Base-by-base conservation (phyloP, 2,329 filamentous ascomycete species). In the Cryphonectria nitschkei region DNA sequence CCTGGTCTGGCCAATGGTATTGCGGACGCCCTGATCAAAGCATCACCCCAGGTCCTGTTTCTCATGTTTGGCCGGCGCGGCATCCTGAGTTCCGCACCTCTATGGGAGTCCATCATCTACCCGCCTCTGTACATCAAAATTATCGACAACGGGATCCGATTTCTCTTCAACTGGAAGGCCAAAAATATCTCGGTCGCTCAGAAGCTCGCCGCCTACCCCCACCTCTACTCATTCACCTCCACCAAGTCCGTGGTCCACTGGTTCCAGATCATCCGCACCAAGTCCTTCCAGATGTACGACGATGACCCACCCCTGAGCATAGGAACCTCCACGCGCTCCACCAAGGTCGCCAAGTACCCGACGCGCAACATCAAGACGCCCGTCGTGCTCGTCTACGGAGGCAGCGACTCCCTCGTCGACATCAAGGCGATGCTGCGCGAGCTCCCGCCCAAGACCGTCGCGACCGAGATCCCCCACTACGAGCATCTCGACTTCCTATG, bases 201-300 rank as follows among this genome's bases (percentile, higher is more conserved):
- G 81, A 99, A 99, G 79, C 88, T 99, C 26, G 96, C 96, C 2
- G 94, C 94, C 1, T 99, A 99, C 79, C 92, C 95, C 13, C 96
- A 99, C 82, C 84, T 99, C 0, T 99, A 97, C 83, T 98, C 95
- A 0, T 98, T 95, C 80, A 98, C 95, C 0, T 97, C 93, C 79
- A 97, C 94, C 70, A 99, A 99, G 82, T 95, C 92, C 29, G 94
- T 99, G 11, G 96, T 99, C 0, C 96, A 99, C 79, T 99, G 96
- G 96, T 99, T 99, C 80, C 96, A 99, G 79, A 98, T 99, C 78
- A 99, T 99, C 76, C 92, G 96, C 74, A 98, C 95, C 77, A 93
- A 94, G 76, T 94, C 90, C 37, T 98, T 99, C 80, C 96, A 99
- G 81, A 98, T 99, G 93, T 98, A 95, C 80, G 96, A 99, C 78